Percentiles rank a stretch among this genome's conserved stretches.
These are phyloP conservation scores for Chrysopogon serrulatus DNA, from an alignment of 176 grass and related monocot genomes.

Conservation along the genomic window DNA sequence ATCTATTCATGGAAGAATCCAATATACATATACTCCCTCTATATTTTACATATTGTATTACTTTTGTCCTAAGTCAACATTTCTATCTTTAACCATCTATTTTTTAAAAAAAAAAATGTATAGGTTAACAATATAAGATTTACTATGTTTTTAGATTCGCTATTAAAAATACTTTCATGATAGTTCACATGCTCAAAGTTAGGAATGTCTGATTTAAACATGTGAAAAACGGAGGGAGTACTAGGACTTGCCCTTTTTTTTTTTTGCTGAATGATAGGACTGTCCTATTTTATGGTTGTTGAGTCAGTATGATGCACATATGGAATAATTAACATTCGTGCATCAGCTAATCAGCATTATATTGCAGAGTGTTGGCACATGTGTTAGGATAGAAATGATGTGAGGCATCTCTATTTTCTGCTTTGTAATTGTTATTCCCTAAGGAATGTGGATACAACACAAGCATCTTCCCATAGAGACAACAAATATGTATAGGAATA, in stretches of 20 bases:
- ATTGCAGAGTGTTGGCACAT: background rate
- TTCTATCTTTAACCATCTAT: background rate
- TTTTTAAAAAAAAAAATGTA: background rate
- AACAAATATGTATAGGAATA: background rate
- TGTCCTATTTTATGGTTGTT: constrained; percentile 3
- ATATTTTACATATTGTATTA: background rate
- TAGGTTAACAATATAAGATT: background rate
- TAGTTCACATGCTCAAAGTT: background rate
- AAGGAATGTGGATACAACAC: background rate
- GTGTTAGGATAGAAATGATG: background rate
- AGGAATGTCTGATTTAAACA: background rate
- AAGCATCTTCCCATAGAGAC: background rate
- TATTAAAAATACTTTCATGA: background rate
- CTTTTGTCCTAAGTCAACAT: background rate
- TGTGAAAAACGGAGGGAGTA: no score
- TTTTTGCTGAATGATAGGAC: background rate
- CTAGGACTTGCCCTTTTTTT: background rate
- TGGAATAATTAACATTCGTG: background rate
- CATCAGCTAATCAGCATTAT: background rate
- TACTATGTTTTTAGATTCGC: background rate
- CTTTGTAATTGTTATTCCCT: background rate
- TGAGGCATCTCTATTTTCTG: background rate
- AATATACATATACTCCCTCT: background rate
- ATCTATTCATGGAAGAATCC: background rate
- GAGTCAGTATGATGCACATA: background rate